Evolutionary conservation across 2,329 filamentous ascomycete genomes (phyloP).

Genomic region (Aureobasidium melanogenum): DNA sequence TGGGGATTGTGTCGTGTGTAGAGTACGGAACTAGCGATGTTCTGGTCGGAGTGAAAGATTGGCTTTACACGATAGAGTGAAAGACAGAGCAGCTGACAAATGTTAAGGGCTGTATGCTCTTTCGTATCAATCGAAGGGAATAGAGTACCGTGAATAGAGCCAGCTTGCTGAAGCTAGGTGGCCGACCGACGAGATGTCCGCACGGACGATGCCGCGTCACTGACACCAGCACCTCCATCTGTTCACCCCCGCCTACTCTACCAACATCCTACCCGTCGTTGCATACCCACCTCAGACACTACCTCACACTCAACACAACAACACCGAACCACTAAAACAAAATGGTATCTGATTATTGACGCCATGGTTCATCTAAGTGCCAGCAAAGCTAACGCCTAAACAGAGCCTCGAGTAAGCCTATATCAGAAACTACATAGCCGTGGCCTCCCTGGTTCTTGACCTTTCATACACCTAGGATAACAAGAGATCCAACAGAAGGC

Average conservation of each 20-base stretch:
- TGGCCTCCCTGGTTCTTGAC: too few species aligned
- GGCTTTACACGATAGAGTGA: background rate
- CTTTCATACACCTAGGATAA: too few species aligned
- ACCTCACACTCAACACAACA: background rate
- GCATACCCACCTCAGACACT: background rate
- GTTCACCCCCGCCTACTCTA: background rate
- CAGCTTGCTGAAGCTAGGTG: conserved; percentile 2
- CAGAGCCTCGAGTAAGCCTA: conserved; percentile 13
- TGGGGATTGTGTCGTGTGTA: background rate
- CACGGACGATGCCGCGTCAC: conserved; percentile 2
- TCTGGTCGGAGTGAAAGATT: background rate
- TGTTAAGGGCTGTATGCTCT: background rate
- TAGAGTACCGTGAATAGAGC: background rate
- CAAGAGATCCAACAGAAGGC: too few species aligned
- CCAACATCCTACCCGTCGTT: background rate
- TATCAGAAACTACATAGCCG: background rate
- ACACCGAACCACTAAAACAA: background rate
- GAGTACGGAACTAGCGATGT: background rate
- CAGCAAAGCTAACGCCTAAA: background rate
- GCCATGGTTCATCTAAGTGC: background rate
- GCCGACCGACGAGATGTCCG: background rate
- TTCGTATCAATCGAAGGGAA: background rate
- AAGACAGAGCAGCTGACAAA: background rate
- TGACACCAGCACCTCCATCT: background rate
- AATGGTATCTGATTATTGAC: background rate